Evolutionary conservation across 1,139 yeast species (phyloP).

Genomic region (Candida smagusa): DNA sequence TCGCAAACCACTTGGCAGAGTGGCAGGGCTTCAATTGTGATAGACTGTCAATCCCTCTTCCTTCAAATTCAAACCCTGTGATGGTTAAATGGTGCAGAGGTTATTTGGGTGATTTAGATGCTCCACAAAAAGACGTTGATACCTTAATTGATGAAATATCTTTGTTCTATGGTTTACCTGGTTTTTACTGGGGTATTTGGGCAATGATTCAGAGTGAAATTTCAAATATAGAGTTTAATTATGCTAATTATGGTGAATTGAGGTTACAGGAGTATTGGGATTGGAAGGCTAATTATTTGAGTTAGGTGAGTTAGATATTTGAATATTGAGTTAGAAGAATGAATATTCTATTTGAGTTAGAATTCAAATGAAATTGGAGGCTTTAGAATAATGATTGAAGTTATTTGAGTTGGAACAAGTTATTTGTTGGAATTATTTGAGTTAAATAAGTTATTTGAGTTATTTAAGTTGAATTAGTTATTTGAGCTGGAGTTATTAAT

Average conservation of each 20-base stretch:
- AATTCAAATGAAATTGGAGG: too few relatives aligned
- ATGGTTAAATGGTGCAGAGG: constrained; percentile 55
- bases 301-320: background rate
- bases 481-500: too few relatives aligned
- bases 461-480: too few relatives aligned
- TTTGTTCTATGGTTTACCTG: constrained; percentile 73
- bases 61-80: constrained; percentile 39
- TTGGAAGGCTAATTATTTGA: constrained; percentile 46
- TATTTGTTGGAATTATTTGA: too few relatives aligned
- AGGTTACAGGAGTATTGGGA: constrained; percentile 67
- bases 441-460: too few relatives aligned
- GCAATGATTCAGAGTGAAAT: constrained; percentile 71
- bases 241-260: constrained; percentile 55
- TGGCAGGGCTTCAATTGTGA: constrained; percentile 86
- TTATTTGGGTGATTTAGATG: constrained; percentile 37
- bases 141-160: constrained; percentile 53
- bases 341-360: too few relatives aligned
- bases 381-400: too few relatives aligned
- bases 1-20: constrained; percentile 83
- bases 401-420: too few relatives aligned
- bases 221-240: constrained; percentile 73
- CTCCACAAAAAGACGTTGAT: constrained; percentile 22
- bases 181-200: constrained; percentile 87
- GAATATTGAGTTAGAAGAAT: background rate
- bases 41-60: constrained; percentile 55